A percentile compares a stretch with the other conserved stretches of the same genome.
These are phyloP conservation scores for Vicia faba DNA, from an alignment of 306 rosid genomes.

Conservation along the genomic window DNA sequence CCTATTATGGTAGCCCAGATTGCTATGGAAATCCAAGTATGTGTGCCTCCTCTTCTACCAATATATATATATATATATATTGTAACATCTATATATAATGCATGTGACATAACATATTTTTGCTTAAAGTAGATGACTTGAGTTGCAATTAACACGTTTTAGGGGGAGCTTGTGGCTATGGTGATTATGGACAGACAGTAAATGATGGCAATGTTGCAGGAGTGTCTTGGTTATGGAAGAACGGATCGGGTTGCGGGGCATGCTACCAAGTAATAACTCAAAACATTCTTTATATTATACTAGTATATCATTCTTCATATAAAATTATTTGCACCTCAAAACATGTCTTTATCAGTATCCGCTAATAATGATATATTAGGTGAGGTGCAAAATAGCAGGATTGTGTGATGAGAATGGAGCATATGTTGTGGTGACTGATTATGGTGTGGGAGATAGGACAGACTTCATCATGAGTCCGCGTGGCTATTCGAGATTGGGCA, in stretches of 20 bases:
- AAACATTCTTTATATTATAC: too few relatives aligned
- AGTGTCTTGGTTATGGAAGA: slow-evolving; percentile 67
- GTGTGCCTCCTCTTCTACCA: slow-evolving; percentile 4
- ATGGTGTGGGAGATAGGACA: slow-evolving; percentile 54
- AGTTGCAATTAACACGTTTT: slow-evolving; percentile 21
- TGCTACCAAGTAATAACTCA: slow-evolving; percentile 73
- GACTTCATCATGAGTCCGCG: slow-evolving; percentile 54
- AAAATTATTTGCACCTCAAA: neutral
- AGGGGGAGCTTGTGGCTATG: slow-evolving; percentile 96
- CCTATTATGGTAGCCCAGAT: slow-evolving; percentile 91
- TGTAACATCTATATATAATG: neutral
- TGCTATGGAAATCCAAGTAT: slow-evolving; percentile 80
- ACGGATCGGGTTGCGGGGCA: slow-evolving; percentile 95
- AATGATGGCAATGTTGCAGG: slow-evolving; percentile 80
- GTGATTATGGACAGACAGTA: slow-evolving; percentile 72
- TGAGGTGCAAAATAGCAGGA: slow-evolving; percentile 47
- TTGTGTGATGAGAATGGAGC: slow-evolving; percentile 51
- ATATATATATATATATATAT: neutral
- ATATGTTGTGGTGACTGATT: slow-evolving; percentile 52
- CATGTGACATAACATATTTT: neutral
- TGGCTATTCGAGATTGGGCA: slow-evolving; percentile 44
- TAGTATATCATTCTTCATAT: neutral
- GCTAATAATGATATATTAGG: slow-evolving; percentile 39
- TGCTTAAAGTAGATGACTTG: neutral
- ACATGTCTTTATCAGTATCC: neutral